A percentile compares a stretch with the other conserved stretches of the same genome.
Conservation (phyloP, 805 yeast species). For the Candida fluviatilis region DNA sequence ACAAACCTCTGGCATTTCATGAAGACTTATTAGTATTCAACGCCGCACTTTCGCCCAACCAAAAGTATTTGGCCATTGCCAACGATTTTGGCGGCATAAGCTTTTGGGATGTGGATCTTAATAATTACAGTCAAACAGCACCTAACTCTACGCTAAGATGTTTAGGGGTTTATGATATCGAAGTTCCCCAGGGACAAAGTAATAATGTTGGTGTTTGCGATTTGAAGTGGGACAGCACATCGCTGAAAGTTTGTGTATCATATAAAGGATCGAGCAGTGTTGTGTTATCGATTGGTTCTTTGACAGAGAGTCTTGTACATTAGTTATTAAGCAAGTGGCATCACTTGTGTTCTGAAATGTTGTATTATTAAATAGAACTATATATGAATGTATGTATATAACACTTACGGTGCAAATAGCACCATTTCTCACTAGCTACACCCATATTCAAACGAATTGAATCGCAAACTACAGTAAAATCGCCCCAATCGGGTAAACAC, state of each 20-base stretch:
- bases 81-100: conserved; percentile 59
- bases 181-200: conserved; percentile 8
- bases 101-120: conserved; percentile 42
- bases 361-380: not conserved
- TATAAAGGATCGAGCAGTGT: conserved; percentile 33
- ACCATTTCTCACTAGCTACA: no score
- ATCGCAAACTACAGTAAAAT: no score
- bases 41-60: conserved; percentile 50
- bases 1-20: conserved; percentile 3
- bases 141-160: conserved; percentile 18
- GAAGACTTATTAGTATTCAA: conserved; percentile 55
- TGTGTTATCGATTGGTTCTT: conserved; percentile 17
- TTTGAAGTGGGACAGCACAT: conserved; percentile 30
- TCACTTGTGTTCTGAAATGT: not conserved
- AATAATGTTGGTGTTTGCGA: conserved; percentile 31
- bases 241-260: conserved; percentile 25
- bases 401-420: no score
- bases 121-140: conserved; percentile 5
- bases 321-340: not conserved
- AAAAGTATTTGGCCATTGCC: conserved; percentile 53
- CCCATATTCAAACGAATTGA: no score
- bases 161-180: conserved; percentile 19
- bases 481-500: no score
- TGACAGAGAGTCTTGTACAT: not conserved
- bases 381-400: not conserved